Conservation (phyloP, 2,329 filamentous ascomycete species). For the Fusarium tanahbumbuense region DNA sequence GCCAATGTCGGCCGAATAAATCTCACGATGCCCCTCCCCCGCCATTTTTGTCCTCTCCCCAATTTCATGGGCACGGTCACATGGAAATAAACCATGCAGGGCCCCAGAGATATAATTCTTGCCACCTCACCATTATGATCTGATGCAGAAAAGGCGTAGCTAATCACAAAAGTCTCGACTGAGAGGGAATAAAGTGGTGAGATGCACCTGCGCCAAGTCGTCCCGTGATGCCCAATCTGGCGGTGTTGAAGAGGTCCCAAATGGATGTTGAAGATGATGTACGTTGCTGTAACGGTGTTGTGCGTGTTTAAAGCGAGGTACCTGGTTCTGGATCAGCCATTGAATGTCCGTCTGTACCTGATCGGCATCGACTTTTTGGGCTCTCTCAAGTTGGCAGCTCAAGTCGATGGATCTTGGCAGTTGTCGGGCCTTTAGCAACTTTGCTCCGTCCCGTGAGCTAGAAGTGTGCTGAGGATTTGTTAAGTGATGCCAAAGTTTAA, state of each 20-base stretch:
- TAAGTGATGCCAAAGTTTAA: not conserved
- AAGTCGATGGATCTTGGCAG: constrained; percentile 34
- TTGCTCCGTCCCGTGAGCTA: constrained; percentile 30
- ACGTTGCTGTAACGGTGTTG: constrained; percentile 4
- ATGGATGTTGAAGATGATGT: constrained; percentile 7
- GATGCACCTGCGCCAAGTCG: not conserved
- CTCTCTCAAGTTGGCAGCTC: constrained; percentile 11
- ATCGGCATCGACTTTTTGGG: constrained; percentile 38
- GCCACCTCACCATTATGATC: constrained; percentile 12
- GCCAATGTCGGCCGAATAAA: constrained; percentile 5
- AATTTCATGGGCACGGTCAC: constrained; percentile 38
- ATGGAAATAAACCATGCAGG: constrained; percentile 43
- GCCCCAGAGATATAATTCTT: constrained; percentile 24
- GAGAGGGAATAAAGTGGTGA: not conserved
- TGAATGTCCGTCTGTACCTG: constrained; percentile 43
- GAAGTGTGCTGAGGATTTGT: constrained; percentile 14
- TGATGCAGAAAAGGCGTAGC: constrained; percentile 1
- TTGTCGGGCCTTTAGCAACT: constrained; percentile 33
- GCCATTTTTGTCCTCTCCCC: constrained; percentile 40
- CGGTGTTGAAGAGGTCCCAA: constrained; percentile 8
- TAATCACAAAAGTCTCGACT: not conserved
- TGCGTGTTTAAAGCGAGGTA: constrained; percentile 14
- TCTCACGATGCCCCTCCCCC: constrained; percentile 41
- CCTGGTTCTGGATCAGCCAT: constrained; percentile 32
- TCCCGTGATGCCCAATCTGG: constrained; percentile 9